phyloP scores from a whole-genome alignment of 202 grass and related monocot species.

The Saccharum hybrid region DNA sequence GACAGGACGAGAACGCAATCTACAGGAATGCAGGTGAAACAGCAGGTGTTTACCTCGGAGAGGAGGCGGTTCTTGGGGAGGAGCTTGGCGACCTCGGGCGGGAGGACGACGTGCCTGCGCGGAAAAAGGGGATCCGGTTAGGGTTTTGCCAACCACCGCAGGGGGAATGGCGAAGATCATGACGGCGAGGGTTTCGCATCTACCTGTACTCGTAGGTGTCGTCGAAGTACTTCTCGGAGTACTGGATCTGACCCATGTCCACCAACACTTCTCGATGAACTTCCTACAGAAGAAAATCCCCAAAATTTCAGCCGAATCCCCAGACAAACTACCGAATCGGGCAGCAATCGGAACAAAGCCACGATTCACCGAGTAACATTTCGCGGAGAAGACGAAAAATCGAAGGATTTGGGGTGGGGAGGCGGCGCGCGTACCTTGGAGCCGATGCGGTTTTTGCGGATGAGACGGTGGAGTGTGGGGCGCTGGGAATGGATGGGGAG shows the following conservation, averaged over 20 bases:
- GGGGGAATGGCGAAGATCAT: background rate
- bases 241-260: constrained; percentile 99
- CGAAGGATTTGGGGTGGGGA: background rate
- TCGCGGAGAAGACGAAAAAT: background rate
- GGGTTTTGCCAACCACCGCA: constrained; percentile 39
- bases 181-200: constrained; percentile 6
- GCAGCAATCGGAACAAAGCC: background rate
- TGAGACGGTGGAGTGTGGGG: background rate
- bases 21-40: background rate
- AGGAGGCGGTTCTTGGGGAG: constrained; percentile 97
- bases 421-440: constrained; percentile 30
- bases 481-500: background rate
- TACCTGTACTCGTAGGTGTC: constrained; percentile 98
- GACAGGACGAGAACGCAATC: background rate
- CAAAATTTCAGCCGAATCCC: constrained; percentile 6
- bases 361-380: background rate
- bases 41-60: constrained; percentile 62
- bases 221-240: constrained; percentile 99
- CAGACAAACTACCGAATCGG: background rate
- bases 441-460: constrained; percentile 25
- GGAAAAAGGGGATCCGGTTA: constrained; percentile 33
- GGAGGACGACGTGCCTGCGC: constrained; percentile 92
- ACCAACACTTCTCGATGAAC: no score
- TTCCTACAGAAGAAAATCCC: constrained; percentile 21
- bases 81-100: constrained; percentile 88